Evolutionary conservation across 352 stramenopile species (phyloP), one percentile per base, ranked within the genome.

Genomic region (Pythium insidiosum): DNA sequence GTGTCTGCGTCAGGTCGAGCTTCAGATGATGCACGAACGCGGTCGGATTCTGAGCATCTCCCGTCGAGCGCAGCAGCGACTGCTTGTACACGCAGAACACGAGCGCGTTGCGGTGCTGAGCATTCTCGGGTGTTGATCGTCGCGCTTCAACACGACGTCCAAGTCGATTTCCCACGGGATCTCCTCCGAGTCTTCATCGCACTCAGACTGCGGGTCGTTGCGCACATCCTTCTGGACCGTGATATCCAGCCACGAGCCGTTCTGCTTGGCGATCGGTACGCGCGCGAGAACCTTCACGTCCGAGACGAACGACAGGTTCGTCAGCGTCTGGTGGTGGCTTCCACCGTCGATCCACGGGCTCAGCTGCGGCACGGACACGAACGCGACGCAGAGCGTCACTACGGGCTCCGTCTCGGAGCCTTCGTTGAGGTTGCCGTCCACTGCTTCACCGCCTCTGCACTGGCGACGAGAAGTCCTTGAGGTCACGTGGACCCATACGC

Each of bases 361-460:
- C 19, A 56, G 16, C 23, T 34, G 9, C 2, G 30, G 30, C 10
- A 20, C 21, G 15, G 29, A 12, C 21, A 11, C 25, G 34, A 39
- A 39, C 31, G 29, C 30, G 23, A 49, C 48, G 21, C 48, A 56
- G 16, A 56, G 40, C 3, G 26, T 29, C 3, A 18, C 33, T 12
- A 38, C 22, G n/a, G 38, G 40, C 16, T 48, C 48, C 12, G 21
- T 9, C 3, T 23, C 25, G 18, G 39, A 49, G 33, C 44, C 44
- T 22, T 28, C 13, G 21, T 49, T 56, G 38, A 56, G 20, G 34
- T 56, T 49, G 18, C 38, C 40, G 3, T 20, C 13, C 11, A 47
- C 38, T 3, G 24, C 26, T 4, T 48, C 24, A 23, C 24, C 39
- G 0, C 16, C 6, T 2, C 18, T 2, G 40, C 48, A 56, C 18